phyloP scores from a whole-genome alignment of 805 yeast genomes.

The Candida saitoana region DNA sequence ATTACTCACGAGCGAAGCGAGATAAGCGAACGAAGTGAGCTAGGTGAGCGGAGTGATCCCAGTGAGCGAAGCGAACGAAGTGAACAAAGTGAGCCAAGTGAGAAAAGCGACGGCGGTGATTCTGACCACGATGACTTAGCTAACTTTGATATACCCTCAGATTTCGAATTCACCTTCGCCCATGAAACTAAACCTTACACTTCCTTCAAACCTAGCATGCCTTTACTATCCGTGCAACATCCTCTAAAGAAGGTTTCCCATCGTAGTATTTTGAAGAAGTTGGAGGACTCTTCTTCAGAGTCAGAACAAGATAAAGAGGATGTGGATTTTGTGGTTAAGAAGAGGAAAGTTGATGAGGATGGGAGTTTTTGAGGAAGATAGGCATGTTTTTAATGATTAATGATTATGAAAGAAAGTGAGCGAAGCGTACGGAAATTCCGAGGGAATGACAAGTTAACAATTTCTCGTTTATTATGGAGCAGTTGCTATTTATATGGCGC shows the following conservation, averaged over 20 bases:
- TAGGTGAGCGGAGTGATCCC: neutral
- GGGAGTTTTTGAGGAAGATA: neutral
- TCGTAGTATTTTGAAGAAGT: slow-evolving; percentile 1
- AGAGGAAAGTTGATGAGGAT: slow-evolving; percentile 7
- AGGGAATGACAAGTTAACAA: no score
- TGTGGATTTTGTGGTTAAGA: slow-evolving; percentile 7
- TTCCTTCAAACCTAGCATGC: slow-evolving; percentile 31
- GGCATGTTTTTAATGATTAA: no score
- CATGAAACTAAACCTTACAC: slow-evolving; percentile 24
- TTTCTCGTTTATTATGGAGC: no score
- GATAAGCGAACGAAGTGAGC: neutral
- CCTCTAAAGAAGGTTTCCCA: slow-evolving; percentile 3
- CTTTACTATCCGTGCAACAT: slow-evolving; percentile 39
- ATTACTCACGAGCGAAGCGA: slow-evolving; percentile 16
- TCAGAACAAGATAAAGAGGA: slow-evolving; percentile 4
- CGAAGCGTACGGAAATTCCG: no score
- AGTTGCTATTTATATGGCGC: no score
- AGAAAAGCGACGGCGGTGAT: neutral
- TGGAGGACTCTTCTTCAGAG: slow-evolving; percentile 1
- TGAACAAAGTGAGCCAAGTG: neutral
- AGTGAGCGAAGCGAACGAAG: neutral
- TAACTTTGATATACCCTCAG: slow-evolving; percentile 6
- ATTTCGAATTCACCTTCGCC: slow-evolving; percentile 29
- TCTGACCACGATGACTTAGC: neutral
- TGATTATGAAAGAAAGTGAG: no score